These are phyloP conservation scores for Trypanosoma lewisi DNA, from an alignment of 208 protist species.

Conservation along the genomic window DNA sequence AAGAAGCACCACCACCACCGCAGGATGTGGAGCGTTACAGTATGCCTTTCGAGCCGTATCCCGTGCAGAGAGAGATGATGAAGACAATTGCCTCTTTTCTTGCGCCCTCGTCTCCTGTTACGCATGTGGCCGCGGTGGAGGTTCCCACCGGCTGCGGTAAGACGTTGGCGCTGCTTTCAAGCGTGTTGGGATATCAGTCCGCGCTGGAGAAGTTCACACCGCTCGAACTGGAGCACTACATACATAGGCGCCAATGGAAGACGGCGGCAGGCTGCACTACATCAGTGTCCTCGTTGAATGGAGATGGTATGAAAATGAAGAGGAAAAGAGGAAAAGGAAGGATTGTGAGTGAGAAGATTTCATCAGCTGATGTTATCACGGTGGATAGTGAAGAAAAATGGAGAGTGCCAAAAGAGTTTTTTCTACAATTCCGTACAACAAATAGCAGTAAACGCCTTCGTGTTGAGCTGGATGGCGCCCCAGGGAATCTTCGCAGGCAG, in stretches of 20 bases:
- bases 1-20: too few species aligned
- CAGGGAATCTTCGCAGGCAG: constrained; percentile 52
- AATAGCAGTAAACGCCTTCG: constrained; percentile 37
- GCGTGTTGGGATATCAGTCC: constrained; percentile 70
- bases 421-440: constrained; percentile 54
- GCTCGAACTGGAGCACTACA: constrained; percentile 89
- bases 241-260: constrained; percentile 74
- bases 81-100: constrained; percentile 46
- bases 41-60: constrained; percentile 40
- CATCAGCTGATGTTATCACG: background rate
- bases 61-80: constrained; percentile 90
- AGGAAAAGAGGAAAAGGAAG: background rate
- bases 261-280: constrained; percentile 20
- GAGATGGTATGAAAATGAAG: constrained; percentile 24
- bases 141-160: constrained; percentile 97
- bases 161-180: constrained; percentile 94
- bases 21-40: too few species aligned
- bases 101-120: constrained; percentile 24
- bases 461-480: constrained; percentile 47
- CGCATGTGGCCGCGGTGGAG: constrained; percentile 81
- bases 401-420: constrained; percentile 38
- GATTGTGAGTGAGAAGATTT: background rate
- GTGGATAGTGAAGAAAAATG: constrained; percentile 26
- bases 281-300: constrained; percentile 42
- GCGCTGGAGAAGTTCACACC: constrained; percentile 93